phyloP scores from a whole-genome alignment of 1,284 basidiomycete species.

The Sporisorium exsertum region DNA sequence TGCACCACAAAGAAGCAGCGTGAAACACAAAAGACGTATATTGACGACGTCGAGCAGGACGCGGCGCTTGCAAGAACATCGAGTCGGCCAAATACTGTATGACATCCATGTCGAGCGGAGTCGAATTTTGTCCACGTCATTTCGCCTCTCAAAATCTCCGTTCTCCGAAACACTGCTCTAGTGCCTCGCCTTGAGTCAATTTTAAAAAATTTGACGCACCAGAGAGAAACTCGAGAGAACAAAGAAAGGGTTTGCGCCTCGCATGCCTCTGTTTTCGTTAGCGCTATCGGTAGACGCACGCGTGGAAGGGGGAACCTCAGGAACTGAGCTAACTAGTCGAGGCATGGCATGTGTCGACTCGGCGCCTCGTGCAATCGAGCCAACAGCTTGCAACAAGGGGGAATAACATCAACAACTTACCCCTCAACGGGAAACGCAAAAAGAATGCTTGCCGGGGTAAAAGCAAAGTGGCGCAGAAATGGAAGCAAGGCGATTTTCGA shows the following conservation, averaged over 20 bases:
- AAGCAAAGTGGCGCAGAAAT: not conserved
- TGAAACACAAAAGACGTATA: conserved; percentile 7
- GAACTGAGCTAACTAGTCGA: conserved; percentile 9
- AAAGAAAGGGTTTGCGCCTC: not conserved
- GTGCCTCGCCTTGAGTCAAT: not conserved
- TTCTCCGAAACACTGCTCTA: conserved; percentile 11
- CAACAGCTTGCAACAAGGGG: too few species aligned
- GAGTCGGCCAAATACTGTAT: not conserved
- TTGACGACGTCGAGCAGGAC: conserved; percentile 7
- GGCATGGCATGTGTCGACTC: conserved; percentile 4
- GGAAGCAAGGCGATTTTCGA: not conserved
- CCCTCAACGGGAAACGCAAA: not conserved
- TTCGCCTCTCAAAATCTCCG: conserved; percentile 34
- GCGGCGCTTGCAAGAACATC: conserved; percentile 16
- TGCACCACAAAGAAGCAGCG: not conserved
- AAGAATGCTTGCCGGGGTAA: not conserved
- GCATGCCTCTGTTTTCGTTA: conserved; percentile 1
- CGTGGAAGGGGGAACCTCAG: not conserved
- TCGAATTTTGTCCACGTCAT: conserved; percentile 30
- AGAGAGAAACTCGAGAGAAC: not conserved
- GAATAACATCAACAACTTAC: not conserved
- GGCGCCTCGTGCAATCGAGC: not conserved
- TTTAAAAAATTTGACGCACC: not conserved
- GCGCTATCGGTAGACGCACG: conserved; percentile 6
- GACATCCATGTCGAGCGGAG: conserved; percentile 12